Base-by-base conservation (phyloP, 1,139 yeast genomes). In the Torulaspora globosa region DNA sequence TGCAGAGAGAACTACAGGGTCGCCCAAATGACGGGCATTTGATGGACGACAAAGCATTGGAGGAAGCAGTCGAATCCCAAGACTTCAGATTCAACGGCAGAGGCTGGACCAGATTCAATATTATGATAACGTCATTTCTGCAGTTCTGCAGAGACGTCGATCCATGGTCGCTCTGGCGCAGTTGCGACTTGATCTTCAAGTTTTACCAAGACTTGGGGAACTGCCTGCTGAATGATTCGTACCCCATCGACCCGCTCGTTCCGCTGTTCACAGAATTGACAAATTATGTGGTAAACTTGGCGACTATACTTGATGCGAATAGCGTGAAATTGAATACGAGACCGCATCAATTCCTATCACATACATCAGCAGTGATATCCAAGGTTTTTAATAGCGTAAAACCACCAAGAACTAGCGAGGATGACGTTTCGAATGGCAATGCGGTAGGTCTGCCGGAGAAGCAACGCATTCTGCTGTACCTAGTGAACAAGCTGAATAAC, bases 161-260 rank as follows among this genome's bases (percentile, higher is more conserved):
- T 43, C 68, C 68, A 5, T 64, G 67, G 66, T 62, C 67, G 1
- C 29, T 52, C 14, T 59, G 62, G 60, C 55, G 54, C 12, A 62
- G 64, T 39, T 54, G 58, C 31, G 67, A 62, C 41, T 38, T 61
- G 23, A 53, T 64, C 15, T 60, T 62, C 40, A 52, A 56, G 27
- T 60, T 52, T 43, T 63, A 62, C 42, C 56, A 59, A 34, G 59
- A 58, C 43, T 42, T 64, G 34, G 58, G 52, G 34, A 62, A 58
- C 41, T 63, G 66, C 39, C 39, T 64, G 5, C 43, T 60, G 33
- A 59, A 60, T 37, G 67, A 63, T 36, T 43, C 53, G 5, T 62
- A 60, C 41, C 62, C 64, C 3, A 48, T 58, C 5, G 66, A 62
- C 27, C 46, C 47, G 2, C 39, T 64, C 21, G 60, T 62, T 3